These are phyloP conservation scores for Puccinia polysora DNA, from an alignment of 1,284 basidiomycete species.

Conservation along the genomic window DNA sequence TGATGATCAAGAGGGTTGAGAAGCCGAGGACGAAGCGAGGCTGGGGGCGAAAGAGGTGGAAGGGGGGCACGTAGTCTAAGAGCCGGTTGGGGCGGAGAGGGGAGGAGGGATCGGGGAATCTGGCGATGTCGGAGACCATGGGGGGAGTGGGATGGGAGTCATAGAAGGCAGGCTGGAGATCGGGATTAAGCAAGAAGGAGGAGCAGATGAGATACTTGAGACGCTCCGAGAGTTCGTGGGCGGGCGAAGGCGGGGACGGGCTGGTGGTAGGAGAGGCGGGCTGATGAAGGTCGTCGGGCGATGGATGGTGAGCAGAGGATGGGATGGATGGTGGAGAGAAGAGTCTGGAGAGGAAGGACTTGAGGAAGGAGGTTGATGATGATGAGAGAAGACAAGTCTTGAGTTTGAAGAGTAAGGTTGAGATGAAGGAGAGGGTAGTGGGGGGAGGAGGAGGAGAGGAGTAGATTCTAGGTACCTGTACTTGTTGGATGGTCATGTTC, in stretches of 20 bases:
- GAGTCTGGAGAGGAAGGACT: neutral
- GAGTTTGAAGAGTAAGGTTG: neutral
- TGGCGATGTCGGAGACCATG: neutral
- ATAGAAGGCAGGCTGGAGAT: constrained; percentile 9
- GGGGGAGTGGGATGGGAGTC: constrained; percentile 4
- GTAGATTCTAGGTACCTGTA: too few species aligned
- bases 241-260: too few species aligned
- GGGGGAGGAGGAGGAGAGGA: too few species aligned
- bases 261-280: too few species aligned
- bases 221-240: constrained; percentile 27
- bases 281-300: too few species aligned
- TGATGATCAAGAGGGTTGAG: constrained; percentile 16
- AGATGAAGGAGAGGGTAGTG: neutral
- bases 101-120: neutral
- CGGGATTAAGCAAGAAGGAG: constrained; percentile 38
- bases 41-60: neutral
- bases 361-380: neutral
- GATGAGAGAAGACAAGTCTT: too few species aligned
- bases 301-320: neutral
- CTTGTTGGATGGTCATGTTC: too few species aligned
- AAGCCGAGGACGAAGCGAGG: neutral
- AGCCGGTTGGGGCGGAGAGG: neutral
- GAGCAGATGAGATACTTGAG: constrained; percentile 42
- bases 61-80: neutral
- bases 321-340: neutral